A percentile compares a stretch with the other conserved stretches of the same genome.
These are phyloP conservation scores for Cadophora sp. DNA, from an alignment of 2,329 filamentous ascomycete genomes.

Conservation along the genomic window DNA sequence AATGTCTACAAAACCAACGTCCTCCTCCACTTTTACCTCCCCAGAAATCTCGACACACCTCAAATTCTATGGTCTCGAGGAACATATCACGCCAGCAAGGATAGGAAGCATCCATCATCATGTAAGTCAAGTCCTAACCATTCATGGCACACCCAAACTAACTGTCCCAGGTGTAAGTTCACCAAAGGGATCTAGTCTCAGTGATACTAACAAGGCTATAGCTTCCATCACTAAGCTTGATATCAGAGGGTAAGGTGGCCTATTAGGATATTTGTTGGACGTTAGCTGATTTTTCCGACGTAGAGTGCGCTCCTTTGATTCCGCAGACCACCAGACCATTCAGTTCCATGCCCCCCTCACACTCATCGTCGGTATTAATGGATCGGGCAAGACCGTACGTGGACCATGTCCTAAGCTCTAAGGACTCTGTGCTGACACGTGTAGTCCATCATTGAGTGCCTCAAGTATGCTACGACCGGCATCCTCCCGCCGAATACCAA, in stretches of 20 bases:
- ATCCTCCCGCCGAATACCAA: slow-evolving; percentile 89
- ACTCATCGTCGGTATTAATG: slow-evolving; percentile 96
- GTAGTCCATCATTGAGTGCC: slow-evolving; percentile 95
- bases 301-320: slow-evolving; percentile 85
- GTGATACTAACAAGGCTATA: slow-evolving; percentile 48
- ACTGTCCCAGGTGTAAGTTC: slow-evolving; percentile 33
- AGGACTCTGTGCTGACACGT: slow-evolving; percentile 27
- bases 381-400: slow-evolving; percentile 86
- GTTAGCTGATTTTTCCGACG: neutral
- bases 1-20: neutral
- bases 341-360: slow-evolving; percentile 91
- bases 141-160: neutral
- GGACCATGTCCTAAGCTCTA: neutral
- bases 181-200: neutral
- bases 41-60: slow-evolving; percentile 1
- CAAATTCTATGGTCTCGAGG: slow-evolving; percentile 5
- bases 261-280: neutral
- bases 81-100: neutral
- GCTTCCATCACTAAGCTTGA: slow-evolving; percentile 90
- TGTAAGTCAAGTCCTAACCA: slow-evolving; percentile 10
- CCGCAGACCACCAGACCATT: slow-evolving; percentile 76
- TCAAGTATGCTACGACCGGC: slow-evolving; percentile 97
- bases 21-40: neutral
- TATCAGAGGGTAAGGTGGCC: slow-evolving; percentile 68
- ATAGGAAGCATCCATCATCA: slow-evolving; percentile 15